Conservation (phyloP, 305 asterid genomes). For the Nicotiana rustica region DNA sequence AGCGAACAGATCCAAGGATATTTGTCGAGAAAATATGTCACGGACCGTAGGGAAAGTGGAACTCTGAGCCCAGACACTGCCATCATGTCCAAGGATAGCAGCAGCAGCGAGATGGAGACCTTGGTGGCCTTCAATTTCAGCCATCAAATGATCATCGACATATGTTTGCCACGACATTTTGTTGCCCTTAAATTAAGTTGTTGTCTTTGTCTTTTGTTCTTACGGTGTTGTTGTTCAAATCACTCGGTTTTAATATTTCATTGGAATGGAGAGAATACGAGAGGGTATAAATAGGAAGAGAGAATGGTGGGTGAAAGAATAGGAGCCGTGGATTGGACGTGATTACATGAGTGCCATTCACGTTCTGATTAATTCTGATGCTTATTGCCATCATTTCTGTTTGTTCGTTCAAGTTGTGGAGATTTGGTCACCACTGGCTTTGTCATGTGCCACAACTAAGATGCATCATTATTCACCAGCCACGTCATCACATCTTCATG, state of each 20-base stretch:
- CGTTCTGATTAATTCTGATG: slow-evolving; percentile 12
- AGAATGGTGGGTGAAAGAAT: slow-evolving; percentile 2
- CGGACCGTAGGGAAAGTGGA: slow-evolving; percentile 59
- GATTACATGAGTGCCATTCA: slow-evolving; percentile 41
- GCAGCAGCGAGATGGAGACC: slow-evolving; percentile 47
- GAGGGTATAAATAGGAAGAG: slow-evolving; percentile 25
- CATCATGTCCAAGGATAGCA: slow-evolving; percentile 58
- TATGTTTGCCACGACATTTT: slow-evolving; percentile 64
- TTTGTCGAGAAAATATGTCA: too few species aligned
- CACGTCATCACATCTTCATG: slow-evolving; percentile 1
- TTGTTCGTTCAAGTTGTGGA: neutral
- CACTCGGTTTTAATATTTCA: neutral
- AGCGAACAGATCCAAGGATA: neutral
- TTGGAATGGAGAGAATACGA: neutral
- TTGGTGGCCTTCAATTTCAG: slow-evolving; percentile 44
- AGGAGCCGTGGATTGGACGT: slow-evolving; percentile 40
- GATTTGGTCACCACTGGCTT: slow-evolving; percentile 22
- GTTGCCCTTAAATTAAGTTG: neutral
- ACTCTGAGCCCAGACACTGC: slow-evolving; percentile 59
- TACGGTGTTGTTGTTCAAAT: neutral
- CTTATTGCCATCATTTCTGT: slow-evolving; percentile 23
- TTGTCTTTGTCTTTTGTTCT: neutral
- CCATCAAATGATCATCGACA: slow-evolving; percentile 51
- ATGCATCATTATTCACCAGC: slow-evolving; percentile 26
- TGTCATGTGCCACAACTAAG: slow-evolving; percentile 26